A percentile compares a stretch with the other conserved stretches of the same genome.
Conservation (phyloP, 2,329 filamentous ascomycete species). For the Penicillium verrucosum region DNA sequence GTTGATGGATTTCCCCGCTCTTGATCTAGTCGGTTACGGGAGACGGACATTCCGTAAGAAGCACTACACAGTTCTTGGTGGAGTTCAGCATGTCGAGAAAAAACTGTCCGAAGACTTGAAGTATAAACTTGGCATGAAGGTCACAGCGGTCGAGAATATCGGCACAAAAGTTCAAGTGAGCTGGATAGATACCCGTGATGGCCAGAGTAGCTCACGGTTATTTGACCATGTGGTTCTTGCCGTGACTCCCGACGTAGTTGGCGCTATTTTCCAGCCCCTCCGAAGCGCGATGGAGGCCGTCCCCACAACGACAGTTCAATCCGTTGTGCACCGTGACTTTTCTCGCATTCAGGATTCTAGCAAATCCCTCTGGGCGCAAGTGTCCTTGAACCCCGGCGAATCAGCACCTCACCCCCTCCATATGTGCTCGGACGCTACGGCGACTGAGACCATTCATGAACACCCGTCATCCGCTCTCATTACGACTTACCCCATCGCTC, state of each 20-base stretch:
- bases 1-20: conserved; percentile 53
- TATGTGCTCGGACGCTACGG: conserved; percentile 3
- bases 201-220: conserved; percentile 27
- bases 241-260: conserved; percentile 53
- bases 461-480: conserved; percentile 8
- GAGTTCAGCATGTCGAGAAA: conserved; percentile 51
- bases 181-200: conserved; percentile 14
- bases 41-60: conserved; percentile 46
- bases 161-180: conserved; percentile 19
- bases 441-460: conserved; percentile 6
- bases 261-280: conserved; percentile 47
- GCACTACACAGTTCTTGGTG: conserved; percentile 52
- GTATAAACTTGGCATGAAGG: conserved; percentile 38
- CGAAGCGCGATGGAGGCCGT: conserved; percentile 14
- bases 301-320: conserved; percentile 40
- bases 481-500: conserved; percentile 3
- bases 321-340: conserved; percentile 38
- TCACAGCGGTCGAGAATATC: conserved; percentile 22
- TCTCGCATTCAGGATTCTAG: conserved; percentile 11
- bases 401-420: conserved; percentile 5
- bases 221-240: conserved; percentile 56
- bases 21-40: conserved; percentile 53
- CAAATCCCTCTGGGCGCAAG: conserved; percentile 5
- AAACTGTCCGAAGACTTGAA: conserved; percentile 44
- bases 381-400: background rate